Conservation (phyloP, 495 filamentous ascomycete genomes). For the Oidiodendron maius region DNA sequence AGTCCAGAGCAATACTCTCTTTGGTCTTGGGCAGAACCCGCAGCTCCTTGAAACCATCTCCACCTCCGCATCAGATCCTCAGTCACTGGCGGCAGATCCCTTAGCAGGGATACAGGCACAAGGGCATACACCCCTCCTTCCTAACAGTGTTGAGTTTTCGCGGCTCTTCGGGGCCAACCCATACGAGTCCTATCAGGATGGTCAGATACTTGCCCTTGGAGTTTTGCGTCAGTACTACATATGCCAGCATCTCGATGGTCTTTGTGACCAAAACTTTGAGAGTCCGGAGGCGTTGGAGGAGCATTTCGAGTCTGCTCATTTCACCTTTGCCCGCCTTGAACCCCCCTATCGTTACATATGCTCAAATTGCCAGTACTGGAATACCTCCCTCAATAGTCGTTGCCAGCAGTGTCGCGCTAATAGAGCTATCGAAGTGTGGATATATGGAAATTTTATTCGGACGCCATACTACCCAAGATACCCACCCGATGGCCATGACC, state of each 20-base stretch:
- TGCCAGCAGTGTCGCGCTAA: constrained; percentile 8
- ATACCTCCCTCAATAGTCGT: not conserved
- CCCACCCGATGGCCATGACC: constrained; percentile 11
- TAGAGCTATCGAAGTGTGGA: constrained; percentile 15
- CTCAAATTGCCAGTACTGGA: constrained; percentile 7
- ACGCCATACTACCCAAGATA: constrained; percentile 4
- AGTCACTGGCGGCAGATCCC: constrained; percentile 6
- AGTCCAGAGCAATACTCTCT: not conserved
- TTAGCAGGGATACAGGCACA: constrained; percentile 1
- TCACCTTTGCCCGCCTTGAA: constrained; percentile 15
- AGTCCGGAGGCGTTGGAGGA: constrained; percentile 11
- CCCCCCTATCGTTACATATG: constrained; percentile 16
- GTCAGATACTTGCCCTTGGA: constrained; percentile 13
- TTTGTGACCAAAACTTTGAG: constrained; percentile 10
- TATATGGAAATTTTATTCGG: constrained; percentile 18
- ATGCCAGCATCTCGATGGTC: constrained; percentile 12
- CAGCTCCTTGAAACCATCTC: not conserved
- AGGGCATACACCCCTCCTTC: not conserved
- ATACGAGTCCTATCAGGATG: constrained; percentile 14
- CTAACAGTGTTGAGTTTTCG: not conserved
- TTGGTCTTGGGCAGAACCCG: constrained; percentile 3
- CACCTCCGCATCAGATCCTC: constrained; percentile 4
- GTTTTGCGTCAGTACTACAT: constrained; percentile 2
- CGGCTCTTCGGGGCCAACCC: not conserved
- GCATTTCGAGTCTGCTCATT: constrained; percentile 18